Conservation (phyloP, 2,329 filamentous ascomycete species). For the Colletotrichum viniferum region DNA sequence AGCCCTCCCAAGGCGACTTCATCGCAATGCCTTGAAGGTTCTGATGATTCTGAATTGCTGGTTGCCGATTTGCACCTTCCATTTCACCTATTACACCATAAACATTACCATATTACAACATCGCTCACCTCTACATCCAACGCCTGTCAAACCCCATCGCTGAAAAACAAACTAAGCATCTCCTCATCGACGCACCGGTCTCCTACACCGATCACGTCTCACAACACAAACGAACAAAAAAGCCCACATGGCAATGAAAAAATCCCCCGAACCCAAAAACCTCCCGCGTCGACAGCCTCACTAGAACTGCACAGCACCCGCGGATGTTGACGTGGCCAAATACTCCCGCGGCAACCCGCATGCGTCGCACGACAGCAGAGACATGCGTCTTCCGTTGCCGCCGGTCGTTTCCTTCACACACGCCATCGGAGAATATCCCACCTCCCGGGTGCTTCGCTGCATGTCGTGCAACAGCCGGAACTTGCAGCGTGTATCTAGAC, state of each 20-base stretch:
- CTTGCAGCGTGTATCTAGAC: background rate
- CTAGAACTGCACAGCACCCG: background rate
- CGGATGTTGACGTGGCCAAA: conserved; percentile 2
- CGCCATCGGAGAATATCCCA: conserved; percentile 10
- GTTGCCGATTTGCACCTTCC: rapidly evolving
- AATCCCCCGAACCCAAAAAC: background rate
- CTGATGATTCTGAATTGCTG: rapidly evolving
- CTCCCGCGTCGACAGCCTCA: background rate
- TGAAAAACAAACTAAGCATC: background rate
- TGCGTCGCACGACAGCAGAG: background rate
- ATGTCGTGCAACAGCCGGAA: background rate
- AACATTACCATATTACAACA: rapidly evolving
- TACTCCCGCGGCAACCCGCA: background rate
- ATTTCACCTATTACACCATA: rapidly evolving
- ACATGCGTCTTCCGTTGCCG: background rate
- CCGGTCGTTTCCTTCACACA: background rate
- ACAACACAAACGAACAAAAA: background rate
- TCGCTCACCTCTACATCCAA: rapidly evolving
- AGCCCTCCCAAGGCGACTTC: background rate
- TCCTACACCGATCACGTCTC: background rate
- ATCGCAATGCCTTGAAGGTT: rapidly evolving
- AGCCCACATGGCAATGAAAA: background rate
- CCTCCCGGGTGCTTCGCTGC: background rate
- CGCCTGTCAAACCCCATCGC: background rate
- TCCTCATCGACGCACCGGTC: background rate